Percentiles rank a stretch among this genome's conserved stretches.
Evolutionary conservation across 176 grass and related monocot species (phyloP).

Genomic region (Zoysia pacifica): DNA sequence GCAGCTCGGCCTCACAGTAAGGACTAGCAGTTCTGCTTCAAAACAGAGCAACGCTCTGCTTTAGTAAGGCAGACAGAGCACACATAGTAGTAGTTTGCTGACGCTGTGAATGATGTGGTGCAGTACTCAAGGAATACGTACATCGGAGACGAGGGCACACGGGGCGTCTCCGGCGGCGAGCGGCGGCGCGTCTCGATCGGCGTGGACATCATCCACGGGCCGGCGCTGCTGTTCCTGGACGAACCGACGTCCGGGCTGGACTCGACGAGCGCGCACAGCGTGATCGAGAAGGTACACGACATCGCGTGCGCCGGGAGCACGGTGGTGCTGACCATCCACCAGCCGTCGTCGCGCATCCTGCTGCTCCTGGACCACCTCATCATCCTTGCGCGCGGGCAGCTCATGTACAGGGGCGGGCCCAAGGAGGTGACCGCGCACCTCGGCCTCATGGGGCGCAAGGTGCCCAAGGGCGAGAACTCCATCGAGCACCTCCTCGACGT

Average conservation of each 20-base stretch:
- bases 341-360: constrained; percentile 67
- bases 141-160: constrained; percentile 70
- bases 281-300: constrained; percentile 76
- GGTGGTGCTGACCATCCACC: constrained; percentile 69
- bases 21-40: background rate
- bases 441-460: constrained; percentile 54
- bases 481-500: constrained; percentile 67
- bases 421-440: constrained; percentile 52
- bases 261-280: constrained; percentile 83
- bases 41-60: background rate
- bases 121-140: constrained; percentile 56
- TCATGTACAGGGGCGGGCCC: constrained; percentile 63
- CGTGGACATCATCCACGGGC: constrained; percentile 80
- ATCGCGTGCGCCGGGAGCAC: constrained; percentile 72
- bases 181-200: constrained; percentile 74
- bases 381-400: constrained; percentile 66
- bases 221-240: constrained; percentile 71
- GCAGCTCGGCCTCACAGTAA: constrained; percentile 66
- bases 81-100: background rate
- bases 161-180: constrained; percentile 73
- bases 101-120: background rate
- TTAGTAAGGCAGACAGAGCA: background rate
- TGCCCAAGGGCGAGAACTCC: constrained; percentile 63
- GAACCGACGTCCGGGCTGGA: constrained; percentile 75
- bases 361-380: constrained; percentile 63